Evolutionary conservation across 805 yeast genomes (phyloP), one percentile per base, ranked within the genome.

Genomic region (Yueomyces sinensis): DNA sequence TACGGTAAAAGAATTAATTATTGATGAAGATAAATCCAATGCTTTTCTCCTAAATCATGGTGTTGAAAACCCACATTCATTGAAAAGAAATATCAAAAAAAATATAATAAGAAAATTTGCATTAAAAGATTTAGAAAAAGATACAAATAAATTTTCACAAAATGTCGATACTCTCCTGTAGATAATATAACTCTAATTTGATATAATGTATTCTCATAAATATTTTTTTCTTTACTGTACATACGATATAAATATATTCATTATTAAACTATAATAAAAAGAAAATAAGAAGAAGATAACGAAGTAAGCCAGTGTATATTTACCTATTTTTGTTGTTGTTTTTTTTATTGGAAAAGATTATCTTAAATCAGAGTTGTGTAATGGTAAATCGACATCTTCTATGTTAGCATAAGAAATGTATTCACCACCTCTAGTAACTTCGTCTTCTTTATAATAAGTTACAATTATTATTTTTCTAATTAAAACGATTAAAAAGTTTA

Each of bases 21-120:
- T 44, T 31, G 63, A 50, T 37, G 61, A 57, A 16, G 49, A 54
- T 34, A 57, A 55, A 34, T 63, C 68, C 5, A 39, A 34, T 31
- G 41, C 44, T 20, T 52, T 45, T 33, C 40, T 56, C 32, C 37
- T 34, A 57, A 61, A 53, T 59, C 70, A 48, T 28, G 58, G 58
- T 18, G 49, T 56, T 5, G 44, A 44, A 14, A 42, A 64, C 23
- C 68, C 70, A 6, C 56, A 61, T 15, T 27, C 38, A 19, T 44
- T 69, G 41, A 68, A 71, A 50, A 62, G 61, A 34, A 66, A 66
- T 53, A 72, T 76, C 17, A 74, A 67, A 50, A 82, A 81, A 62
- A 86, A 86, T 55, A 57, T 82, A 31, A 56, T 82, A 45, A 69
- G 84, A 52, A 82, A 80, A 57, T 76, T 68, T 52, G 59, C 74